Evolutionary conservation across 2,329 filamentous ascomycete species (phyloP).

Genomic region (Fusarium tjaetaba): DNA sequence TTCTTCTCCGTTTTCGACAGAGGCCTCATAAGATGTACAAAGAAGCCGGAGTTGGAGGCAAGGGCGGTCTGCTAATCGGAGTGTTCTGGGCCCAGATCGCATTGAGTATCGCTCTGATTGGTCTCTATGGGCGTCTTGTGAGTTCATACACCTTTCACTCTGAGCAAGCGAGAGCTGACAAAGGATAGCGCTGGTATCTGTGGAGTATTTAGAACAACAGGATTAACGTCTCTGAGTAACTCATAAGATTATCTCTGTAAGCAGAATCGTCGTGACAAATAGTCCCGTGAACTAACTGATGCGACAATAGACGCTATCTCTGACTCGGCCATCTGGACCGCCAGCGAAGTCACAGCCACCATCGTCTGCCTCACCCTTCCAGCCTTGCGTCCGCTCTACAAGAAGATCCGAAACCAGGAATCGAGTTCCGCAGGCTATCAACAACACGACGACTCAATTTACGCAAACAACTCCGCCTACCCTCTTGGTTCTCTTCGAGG

Average conservation of each 20-base stretch:
- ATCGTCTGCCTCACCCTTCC: not conserved
- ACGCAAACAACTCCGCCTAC: not conserved
- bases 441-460: not conserved
- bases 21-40: not conserved
- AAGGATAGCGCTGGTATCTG: not conserved
- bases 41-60: not conserved
- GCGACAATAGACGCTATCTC: not conserved
- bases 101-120: not conserved
- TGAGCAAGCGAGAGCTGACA: not conserved
- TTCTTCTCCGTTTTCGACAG: not conserved
- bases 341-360: slow-evolving; percentile 1
- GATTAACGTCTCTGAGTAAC: not conserved
- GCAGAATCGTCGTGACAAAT: not conserved
- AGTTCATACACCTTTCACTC: not conserved
- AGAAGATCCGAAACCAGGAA: not conserved
- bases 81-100: not conserved
- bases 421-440: not conserved
- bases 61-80: not conserved
- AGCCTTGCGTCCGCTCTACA: not conserved
- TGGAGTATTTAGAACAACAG: not conserved
- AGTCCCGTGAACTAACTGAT: not conserved
- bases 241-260: not conserved
- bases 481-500: not conserved
- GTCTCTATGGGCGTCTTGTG: not conserved
- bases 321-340: not conserved